phyloP scores from a whole-genome alignment of 169 alveolate genomes.

The Eimeria necatrix region DNA sequence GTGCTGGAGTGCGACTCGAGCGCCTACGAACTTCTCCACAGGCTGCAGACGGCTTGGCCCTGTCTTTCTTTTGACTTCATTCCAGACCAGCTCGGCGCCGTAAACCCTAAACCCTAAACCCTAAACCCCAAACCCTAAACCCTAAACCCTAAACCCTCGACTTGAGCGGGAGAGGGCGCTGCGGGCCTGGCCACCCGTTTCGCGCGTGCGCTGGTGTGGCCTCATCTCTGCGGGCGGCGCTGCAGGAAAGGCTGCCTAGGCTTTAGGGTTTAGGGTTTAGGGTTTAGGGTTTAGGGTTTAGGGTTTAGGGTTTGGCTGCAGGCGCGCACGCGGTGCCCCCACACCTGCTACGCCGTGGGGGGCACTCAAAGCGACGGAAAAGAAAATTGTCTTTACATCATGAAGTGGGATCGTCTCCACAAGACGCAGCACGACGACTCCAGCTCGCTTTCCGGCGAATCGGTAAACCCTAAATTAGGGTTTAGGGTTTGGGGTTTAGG shows the following conservation, averaged over 20 bases:
- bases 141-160: neutral
- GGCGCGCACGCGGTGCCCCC: slow-evolving; percentile 58
- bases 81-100: slow-evolving; percentile 53
- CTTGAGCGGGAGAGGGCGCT: no score
- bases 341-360: slow-evolving; percentile 56
- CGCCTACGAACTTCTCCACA: slow-evolving; percentile 79
- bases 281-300: slow-evolving; percentile 9
- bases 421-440: slow-evolving; percentile 1
- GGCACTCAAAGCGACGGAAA: slow-evolving; percentile 66
- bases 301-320: neutral
- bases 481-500: no score
- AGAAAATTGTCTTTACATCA: slow-evolving; percentile 29
- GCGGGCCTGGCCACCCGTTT: no score
- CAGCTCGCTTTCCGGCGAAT: neutral
- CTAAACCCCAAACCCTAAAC: neutral
- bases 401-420: slow-evolving; percentile 70
- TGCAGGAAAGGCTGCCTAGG: no score
- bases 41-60: slow-evolving; percentile 75
- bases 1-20: slow-evolving; percentile 65
- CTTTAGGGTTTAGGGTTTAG: neutral
- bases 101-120: neutral
- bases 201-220: no score
- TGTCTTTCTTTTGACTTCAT: slow-evolving; percentile 79
- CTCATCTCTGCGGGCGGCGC: no score
- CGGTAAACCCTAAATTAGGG: no score